A percentile compares a stretch with the other conserved stretches of the same genome.
phyloP scores from a whole-genome alignment of 495 filamentous ascomycete genomes.

The Clavariopsis aquatica region DNA sequence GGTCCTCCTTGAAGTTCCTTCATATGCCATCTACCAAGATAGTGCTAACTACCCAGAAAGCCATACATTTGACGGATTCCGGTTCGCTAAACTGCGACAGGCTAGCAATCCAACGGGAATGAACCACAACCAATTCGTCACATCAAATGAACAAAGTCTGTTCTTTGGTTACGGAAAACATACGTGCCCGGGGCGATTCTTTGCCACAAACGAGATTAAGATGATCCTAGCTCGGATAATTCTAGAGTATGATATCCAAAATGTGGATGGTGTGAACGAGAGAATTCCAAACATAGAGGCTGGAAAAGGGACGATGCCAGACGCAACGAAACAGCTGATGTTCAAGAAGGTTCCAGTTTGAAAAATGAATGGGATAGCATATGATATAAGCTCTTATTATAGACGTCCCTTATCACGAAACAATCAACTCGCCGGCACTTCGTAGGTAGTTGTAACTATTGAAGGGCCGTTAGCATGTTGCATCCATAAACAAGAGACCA shows the following conservation, averaged over 20 bases:
- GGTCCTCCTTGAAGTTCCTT: constrained; percentile 22
- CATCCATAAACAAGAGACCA: no score
- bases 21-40: constrained; percentile 25
- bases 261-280: constrained; percentile 20
- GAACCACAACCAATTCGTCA: constrained; percentile 34
- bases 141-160: constrained; percentile 22
- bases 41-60: constrained; percentile 22
- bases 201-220: constrained; percentile 35
- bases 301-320: constrained; percentile 9
- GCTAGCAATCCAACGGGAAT: neutral
- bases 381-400: no score
- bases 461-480: no score
- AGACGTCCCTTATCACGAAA: no score
- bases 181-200: constrained; percentile 33
- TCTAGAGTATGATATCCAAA: constrained; percentile 27
- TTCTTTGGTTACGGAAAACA: constrained; percentile 28
- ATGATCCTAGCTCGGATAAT: constrained; percentile 29
- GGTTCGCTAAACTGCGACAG: constrained; percentile 27
- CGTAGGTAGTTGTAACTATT: no score
- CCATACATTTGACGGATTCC: constrained; percentile 31
- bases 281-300: constrained; percentile 16
- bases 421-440: no score
- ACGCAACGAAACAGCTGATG: constrained; percentile 25
- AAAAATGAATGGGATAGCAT: neutral
- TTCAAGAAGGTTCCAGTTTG: constrained; percentile 23